Evolutionary conservation across 73 alveolate species (phyloP).

Genomic region (Uronychia setigera): DNA sequence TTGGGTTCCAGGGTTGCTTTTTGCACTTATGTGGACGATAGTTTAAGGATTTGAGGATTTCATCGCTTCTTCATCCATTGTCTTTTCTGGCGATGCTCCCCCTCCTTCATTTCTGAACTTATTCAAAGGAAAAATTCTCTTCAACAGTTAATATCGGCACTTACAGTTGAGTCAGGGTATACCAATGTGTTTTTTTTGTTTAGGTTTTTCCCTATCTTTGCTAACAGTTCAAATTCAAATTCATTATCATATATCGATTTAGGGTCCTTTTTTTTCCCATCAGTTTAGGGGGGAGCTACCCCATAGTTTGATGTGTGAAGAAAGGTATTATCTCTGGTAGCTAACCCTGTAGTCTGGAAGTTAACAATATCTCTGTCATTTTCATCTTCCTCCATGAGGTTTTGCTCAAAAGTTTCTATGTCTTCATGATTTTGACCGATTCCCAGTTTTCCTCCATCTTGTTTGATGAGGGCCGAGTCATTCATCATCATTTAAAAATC

Average conservation of each 20-base stretch:
- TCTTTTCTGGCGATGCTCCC: too few relatives aligned
- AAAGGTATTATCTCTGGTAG: too few relatives aligned
- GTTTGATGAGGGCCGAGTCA: background rate
- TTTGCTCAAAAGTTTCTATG: background rate
- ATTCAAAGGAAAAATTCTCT: background rate
- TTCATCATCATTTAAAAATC: background rate
- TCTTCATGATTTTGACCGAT: background rate
- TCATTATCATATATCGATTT: background rate
- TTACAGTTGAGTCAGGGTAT: background rate
- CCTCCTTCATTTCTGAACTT: background rate
- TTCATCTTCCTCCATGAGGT: too few relatives aligned
- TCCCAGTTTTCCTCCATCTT: background rate
- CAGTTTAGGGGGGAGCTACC: too few relatives aligned
- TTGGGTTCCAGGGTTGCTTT: too few relatives aligned
- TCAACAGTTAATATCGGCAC: background rate
- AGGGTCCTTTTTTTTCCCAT: background rate
- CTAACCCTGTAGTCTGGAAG: too few relatives aligned
- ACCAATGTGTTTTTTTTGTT: background rate
- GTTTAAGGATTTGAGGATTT: too few relatives aligned
- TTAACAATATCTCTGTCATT: too few relatives aligned
- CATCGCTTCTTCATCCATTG: too few relatives aligned
- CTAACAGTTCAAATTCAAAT: background rate
- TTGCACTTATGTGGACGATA: too few relatives aligned
- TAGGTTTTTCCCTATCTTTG: background rate
- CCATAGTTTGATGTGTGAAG: too few relatives aligned